These are phyloP conservation scores for Macrotyloma uniflorum DNA, from an alignment of 306 rosid species.

Conservation along the genomic window DNA sequence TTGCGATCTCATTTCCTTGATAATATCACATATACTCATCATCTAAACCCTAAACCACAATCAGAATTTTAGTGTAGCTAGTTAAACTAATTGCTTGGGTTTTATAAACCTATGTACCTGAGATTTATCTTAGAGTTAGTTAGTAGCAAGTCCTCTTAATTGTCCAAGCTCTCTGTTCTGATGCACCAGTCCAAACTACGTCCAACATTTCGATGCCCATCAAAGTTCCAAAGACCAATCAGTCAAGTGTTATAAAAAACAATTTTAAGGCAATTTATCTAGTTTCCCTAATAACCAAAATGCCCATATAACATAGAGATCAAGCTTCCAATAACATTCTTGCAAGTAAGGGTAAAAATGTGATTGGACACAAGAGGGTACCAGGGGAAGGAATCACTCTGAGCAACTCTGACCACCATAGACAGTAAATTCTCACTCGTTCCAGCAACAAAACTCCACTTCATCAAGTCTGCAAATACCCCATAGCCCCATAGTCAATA, in stretches of 20 bases:
- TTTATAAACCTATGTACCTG: background rate
- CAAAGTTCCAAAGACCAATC: slow-evolving; percentile 28
- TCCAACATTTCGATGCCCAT: background rate
- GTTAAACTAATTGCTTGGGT: slow-evolving; percentile 15
- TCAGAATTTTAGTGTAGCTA: background rate
- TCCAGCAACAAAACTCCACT: slow-evolving; percentile 33
- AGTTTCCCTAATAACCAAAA: background rate
- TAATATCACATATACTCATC: background rate
- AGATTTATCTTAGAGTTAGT: background rate
- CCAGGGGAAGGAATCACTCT: slow-evolving; percentile 32
- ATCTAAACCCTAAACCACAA: slow-evolving; percentile 13
- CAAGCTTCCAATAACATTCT: slow-evolving; percentile 1
- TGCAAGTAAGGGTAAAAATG: slow-evolving; percentile 17
- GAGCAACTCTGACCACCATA: slow-evolving; percentile 4
- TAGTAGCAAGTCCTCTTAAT: slow-evolving; percentile 2
- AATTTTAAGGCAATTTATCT: background rate
- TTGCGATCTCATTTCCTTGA: background rate
- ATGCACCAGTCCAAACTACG: background rate
- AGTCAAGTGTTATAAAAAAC: background rate
- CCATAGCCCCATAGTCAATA: slow-evolving; percentile 17
- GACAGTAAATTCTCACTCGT: slow-evolving; percentile 30
- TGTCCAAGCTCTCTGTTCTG: slow-evolving; percentile 7
- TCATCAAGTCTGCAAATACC: slow-evolving; percentile 17
- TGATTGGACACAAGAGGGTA: slow-evolving; percentile 17
- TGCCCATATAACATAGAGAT: background rate